Conservation (phyloP, 2,329 filamentous ascomycete genomes). For the Fusarium sp. region DNA sequence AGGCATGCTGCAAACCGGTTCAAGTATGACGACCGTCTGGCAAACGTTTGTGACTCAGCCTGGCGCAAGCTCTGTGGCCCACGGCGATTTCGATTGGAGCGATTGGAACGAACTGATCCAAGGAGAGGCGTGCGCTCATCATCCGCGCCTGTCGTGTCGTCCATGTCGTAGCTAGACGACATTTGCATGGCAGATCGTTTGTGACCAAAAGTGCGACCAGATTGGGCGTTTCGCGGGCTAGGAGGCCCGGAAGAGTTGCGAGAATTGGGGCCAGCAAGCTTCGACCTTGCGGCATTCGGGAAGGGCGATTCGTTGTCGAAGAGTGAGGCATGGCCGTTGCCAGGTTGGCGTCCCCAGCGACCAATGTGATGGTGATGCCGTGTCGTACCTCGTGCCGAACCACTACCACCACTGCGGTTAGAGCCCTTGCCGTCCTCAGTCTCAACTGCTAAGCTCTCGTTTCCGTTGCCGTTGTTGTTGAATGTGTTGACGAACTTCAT, state of each 20-base stretch:
- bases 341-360: conserved; percentile 76
- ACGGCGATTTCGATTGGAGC: conserved; percentile 68
- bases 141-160: conserved; percentile 81
- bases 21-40: conserved; percentile 71
- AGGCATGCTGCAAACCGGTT: conserved; percentile 86
- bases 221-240: conserved; percentile 70
- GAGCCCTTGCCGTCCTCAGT: conserved; percentile 74
- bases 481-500: conserved; percentile 96
- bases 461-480: conserved; percentile 68
- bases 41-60: conserved; percentile 77
- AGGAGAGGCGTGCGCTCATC: conserved; percentile 90
- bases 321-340: conserved; percentile 75
- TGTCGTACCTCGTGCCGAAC: conserved; percentile 72
- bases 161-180: conserved; percentile 78
- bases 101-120: conserved; percentile 64
- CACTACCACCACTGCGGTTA: conserved; percentile 67
- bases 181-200: conserved; percentile 68
- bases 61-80: conserved; percentile 69
- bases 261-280: conserved; percentile 66
- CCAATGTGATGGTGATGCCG: conserved; percentile 81
- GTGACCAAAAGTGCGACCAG: conserved; percentile 49
- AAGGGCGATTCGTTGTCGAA: conserved; percentile 85
- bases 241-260: conserved; percentile 75
- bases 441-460: conserved; percentile 62
- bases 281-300: conserved; percentile 71